These are phyloP conservation scores for Phoma sp. DNA, from an alignment of 2,329 filamentous ascomycete species.

Conservation along the genomic window DNA sequence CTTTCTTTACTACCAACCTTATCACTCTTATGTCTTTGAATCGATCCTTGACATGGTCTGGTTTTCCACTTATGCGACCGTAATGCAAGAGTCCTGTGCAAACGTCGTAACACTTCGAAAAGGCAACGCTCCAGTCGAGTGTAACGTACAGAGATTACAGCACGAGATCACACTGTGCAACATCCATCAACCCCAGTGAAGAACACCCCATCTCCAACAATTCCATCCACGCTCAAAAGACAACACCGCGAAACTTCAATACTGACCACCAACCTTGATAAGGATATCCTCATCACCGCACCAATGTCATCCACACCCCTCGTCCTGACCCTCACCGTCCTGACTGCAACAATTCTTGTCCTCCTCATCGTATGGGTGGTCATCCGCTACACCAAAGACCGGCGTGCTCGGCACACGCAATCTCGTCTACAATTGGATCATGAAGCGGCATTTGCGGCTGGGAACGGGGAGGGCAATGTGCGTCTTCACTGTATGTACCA, in stretches of 20 bases:
- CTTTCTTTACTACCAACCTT: neutral
- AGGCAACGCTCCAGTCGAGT: neutral
- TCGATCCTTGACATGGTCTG: no score
- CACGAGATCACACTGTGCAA: neutral
- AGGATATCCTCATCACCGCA: neutral
- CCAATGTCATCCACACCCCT: slow-evolving; percentile 14
- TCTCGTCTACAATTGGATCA: neutral
- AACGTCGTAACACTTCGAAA: neutral
- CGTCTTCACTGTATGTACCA: neutral
- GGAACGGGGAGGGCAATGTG: neutral
- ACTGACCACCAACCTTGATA: no score
- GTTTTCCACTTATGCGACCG: neutral
- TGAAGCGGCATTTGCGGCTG: neutral
- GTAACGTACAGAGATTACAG: neutral
- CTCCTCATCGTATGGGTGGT: slow-evolving; percentile 26
- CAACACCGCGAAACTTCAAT: neutral
- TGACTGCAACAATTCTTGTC: slow-evolving; percentile 22
- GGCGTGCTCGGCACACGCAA: neutral
- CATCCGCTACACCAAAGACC: slow-evolving; percentile 14
- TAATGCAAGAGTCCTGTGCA: neutral
- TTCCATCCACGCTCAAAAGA: no score
- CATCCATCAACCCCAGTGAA: neutral
- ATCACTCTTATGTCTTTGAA: no score
- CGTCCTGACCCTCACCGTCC: slow-evolving; percentile 24
- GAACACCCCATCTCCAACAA: no score